Evolutionary conservation across 2,329 filamentous ascomycete genomes (phyloP).

Genomic region (Didymella sp.): DNA sequence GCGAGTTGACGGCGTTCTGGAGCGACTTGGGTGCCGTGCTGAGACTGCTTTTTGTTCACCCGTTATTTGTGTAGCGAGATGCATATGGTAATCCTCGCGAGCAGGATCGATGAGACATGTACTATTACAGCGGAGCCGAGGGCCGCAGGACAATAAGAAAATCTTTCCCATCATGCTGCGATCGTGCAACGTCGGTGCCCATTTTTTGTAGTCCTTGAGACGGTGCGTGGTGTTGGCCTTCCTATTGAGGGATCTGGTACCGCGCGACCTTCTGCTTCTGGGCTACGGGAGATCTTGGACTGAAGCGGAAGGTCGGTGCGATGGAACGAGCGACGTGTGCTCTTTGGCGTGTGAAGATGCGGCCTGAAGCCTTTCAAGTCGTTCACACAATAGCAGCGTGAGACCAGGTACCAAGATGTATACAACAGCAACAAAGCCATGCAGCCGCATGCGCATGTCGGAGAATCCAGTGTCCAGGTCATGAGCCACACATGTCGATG

Average conservation of each 20-base stretch:
- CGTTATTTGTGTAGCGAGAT: conserved; percentile 23
- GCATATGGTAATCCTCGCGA: conserved; percentile 20
- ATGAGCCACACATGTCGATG: conserved; percentile 6
- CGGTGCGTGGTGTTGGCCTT: conserved; percentile 10
- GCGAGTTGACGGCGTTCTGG: conserved; percentile 21
- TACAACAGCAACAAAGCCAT: conserved; percentile 1
- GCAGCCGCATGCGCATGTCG: conserved; percentile 1
- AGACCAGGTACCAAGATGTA: background rate
- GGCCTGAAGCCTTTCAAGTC: background rate
- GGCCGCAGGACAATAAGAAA: conserved; percentile 15
- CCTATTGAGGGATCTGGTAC: conserved; percentile 16
- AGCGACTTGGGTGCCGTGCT: conserved; percentile 9
- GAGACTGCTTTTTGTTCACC: conserved; percentile 11
- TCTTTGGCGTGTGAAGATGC: background rate
- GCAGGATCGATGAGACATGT: conserved; percentile 19
- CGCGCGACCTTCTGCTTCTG: conserved; percentile 21
- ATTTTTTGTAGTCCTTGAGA: conserved; percentile 5
- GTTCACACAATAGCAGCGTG: background rate
- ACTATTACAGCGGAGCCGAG: conserved; percentile 23
- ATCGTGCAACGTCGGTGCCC: conserved; percentile 10
- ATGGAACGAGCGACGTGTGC: background rate
- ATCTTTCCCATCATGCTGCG: conserved; percentile 8
- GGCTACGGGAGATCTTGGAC: conserved; percentile 15
- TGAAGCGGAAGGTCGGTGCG: conserved; percentile 16
- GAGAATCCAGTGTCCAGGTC: conserved; percentile 9